Evolutionary conservation across 768 basidiomycete genomes (phyloP), one percentile per base, ranked within the genome.

Genomic region (Clathrus columnatus): DNA sequence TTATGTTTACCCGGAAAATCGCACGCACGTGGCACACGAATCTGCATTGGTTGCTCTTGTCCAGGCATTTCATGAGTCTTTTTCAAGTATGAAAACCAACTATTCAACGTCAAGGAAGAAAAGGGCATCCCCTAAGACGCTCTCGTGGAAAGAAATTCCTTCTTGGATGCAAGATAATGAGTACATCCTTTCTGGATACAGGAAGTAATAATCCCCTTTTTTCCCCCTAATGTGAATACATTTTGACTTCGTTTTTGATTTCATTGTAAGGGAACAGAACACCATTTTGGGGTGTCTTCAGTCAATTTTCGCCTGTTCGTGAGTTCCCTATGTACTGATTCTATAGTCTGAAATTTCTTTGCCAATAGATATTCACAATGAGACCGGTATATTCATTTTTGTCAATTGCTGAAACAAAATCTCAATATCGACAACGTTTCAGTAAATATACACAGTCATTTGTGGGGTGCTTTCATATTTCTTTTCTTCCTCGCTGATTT

Each of bases 361-460:
- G n/a, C 16, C 10, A 7, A 24, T 60, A 88, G 87, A 86, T 69
- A 61, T 86, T 56, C 87, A 90, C 67, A 90, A 89, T 61, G 87
- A 88, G 69, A 86, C 85, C 56, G 75, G 87, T 84, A 36, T 51
- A 24, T 29, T 50, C 36, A 18, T 51, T 26, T 43, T 24, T 11
- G 17, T 41, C 21, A 8, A 16, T 23, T 51, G 51, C 26, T 11
- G 56, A 47, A 53, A 48, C 52, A 52, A 55, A 24, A 61, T 49
- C 50, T 30, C 62, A 57, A 49, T 55, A 57, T 24, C 50, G 23
- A n/a, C n/a, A n/a, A 57, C 30, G 7, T 18, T 5, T 41, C 63
- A 88, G 89, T 93, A 54, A 94, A 94, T 69, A 90, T 93, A 46
- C 86, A 91, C 68, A 85, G 77, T 57, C 91, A 93, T 65, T 72